These are phyloP conservation scores for Aspergillus neoniger DNA, from an alignment of 2,329 filamentous ascomycete species.

Conservation along the genomic window DNA sequence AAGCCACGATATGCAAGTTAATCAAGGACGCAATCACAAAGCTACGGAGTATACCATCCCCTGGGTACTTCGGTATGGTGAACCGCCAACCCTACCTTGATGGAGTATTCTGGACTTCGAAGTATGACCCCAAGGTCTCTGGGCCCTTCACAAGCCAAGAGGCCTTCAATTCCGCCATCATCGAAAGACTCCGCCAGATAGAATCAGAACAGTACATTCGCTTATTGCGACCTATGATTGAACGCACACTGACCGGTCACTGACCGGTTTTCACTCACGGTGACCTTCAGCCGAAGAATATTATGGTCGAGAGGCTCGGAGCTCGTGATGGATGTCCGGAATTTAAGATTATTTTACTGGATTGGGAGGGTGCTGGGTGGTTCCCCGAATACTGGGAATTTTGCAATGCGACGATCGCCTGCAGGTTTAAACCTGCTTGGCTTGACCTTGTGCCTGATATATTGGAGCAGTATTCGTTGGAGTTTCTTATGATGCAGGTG, in stretches of 20 bases:
- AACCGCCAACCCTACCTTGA: slow-evolving; percentile 19
- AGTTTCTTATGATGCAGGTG: slow-evolving; percentile 20
- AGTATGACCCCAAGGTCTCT: too few relatives aligned
- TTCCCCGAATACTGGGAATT: slow-evolving; percentile 24
- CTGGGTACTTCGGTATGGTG: slow-evolving; percentile 20
- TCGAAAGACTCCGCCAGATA: slow-evolving; percentile 11
- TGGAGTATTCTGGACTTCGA: slow-evolving; percentile 22
- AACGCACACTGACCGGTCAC: slow-evolving; percentile 20
- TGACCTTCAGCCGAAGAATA: slow-evolving; percentile 21
- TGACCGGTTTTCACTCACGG: slow-evolving; percentile 21
- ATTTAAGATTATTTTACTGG: slow-evolving; percentile 11
- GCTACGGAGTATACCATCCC: slow-evolving; percentile 17
- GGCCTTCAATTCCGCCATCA: slow-evolving; percentile 13
- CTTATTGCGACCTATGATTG: slow-evolving; percentile 20
- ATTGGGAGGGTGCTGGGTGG: slow-evolving; percentile 21
- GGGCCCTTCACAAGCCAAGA: slow-evolving; percentile 15
- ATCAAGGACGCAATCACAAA: slow-evolving; percentile 13
- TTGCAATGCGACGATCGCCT: slow-evolving; percentile 20
- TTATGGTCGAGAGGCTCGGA: slow-evolving; percentile 16
- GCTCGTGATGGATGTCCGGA: background rate
- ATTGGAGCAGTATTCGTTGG: slow-evolving; percentile 15
- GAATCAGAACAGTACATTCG: slow-evolving; percentile 17
- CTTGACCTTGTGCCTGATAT: slow-evolving; percentile 18
- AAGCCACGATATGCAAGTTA: slow-evolving; percentile 11
- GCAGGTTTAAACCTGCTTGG: slow-evolving; percentile 18